Conservation (phyloP, 2,329 filamentous ascomycete genomes). For the Fusarium sp. region DNA sequence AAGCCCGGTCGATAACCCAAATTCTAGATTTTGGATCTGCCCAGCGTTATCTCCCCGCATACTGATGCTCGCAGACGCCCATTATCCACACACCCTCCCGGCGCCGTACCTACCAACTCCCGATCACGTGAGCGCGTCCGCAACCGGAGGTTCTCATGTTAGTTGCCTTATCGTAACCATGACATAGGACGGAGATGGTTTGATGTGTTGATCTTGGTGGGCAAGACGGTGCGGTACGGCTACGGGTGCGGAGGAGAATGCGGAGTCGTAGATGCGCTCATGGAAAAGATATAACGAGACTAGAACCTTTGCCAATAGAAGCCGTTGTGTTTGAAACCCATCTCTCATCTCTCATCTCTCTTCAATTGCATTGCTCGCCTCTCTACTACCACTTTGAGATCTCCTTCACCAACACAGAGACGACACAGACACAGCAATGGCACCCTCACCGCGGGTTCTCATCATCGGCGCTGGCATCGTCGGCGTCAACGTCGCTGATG, state of each 20-base stretch:
- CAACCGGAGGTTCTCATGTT: conserved; percentile 38
- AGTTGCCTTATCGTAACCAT: conserved; percentile 38
- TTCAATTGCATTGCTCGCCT: background rate
- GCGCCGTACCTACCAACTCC: background rate
- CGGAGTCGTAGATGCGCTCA: conserved; percentile 20
- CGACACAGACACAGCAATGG: conserved; percentile 21
- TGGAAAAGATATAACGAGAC: conserved; percentile 36
- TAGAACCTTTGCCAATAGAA: conserved; percentile 34
- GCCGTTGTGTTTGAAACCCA: conserved; percentile 20
- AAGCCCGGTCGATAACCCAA: conserved; percentile 28
- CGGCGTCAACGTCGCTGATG: conserved; percentile 72
- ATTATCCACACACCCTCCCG: conserved; percentile 29
- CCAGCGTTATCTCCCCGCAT: conserved; percentile 35
- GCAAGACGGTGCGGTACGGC: background rate
- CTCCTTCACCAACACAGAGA: background rate
- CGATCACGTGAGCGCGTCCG: conserved; percentile 42
- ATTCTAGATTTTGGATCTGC: conserved; percentile 21
- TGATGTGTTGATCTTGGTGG: conserved; percentile 12
- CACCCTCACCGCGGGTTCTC: conserved; percentile 59
- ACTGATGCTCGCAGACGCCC: conserved; percentile 1
- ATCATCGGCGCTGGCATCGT: conserved; percentile 75
- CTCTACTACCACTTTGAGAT: background rate
- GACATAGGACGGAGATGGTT: conserved; percentile 29
- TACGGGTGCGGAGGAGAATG: conserved; percentile 10
- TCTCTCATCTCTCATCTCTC: conserved; percentile 6